phyloP scores from a whole-genome alignment of 1,139 yeast species.

The Debaryomycetaceae sp. region DNA sequence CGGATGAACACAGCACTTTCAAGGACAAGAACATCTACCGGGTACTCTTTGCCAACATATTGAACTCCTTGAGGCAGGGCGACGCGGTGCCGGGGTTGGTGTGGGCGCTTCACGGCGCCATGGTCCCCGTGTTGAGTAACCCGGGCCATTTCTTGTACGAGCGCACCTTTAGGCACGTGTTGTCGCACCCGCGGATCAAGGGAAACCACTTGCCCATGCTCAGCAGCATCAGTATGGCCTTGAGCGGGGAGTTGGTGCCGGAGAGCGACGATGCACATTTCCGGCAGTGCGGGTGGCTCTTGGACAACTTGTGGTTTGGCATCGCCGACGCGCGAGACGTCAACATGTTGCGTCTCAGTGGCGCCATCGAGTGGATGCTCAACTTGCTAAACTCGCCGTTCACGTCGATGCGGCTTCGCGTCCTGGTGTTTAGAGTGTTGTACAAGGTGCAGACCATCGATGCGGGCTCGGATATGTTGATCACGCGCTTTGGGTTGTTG shows the following conservation, averaged over 20 bases:
- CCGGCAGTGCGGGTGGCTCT: slow-evolving; percentile 64
- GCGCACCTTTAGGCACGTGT: slow-evolving; percentile 55
- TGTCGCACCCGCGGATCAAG: slow-evolving; percentile 53
- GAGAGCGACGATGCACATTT: slow-evolving; percentile 50
- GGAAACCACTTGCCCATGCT: slow-evolving; percentile 63
- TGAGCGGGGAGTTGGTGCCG: slow-evolving; percentile 27
- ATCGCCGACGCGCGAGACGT: slow-evolving; percentile 48
- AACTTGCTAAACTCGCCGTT: slow-evolving; percentile 52
- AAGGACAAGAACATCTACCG: slow-evolving; percentile 58
- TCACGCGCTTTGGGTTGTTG: slow-evolving; percentile 61
- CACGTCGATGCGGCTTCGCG: slow-evolving; percentile 34
- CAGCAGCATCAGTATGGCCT: slow-evolving; percentile 36
- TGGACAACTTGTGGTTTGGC: slow-evolving; percentile 45
- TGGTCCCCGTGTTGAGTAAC: slow-evolving; percentile 54
- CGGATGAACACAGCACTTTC: slow-evolving; percentile 29
- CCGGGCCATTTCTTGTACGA: slow-evolving; percentile 77
- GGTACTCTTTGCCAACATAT: slow-evolving; percentile 57
- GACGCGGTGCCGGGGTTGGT: slow-evolving; percentile 33
- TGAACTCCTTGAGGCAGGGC: slow-evolving; percentile 38
- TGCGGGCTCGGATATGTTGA: slow-evolving; percentile 57
- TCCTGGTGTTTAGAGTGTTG: slow-evolving; percentile 39
- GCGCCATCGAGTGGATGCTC: slow-evolving; percentile 64
- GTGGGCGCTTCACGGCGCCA: slow-evolving; percentile 45
- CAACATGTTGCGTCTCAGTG: slow-evolving; percentile 43
- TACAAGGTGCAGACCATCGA: slow-evolving; percentile 50